Base-by-base conservation (phyloP, 345 rosid genomes). In the Boechera divaricarpa region DNA sequence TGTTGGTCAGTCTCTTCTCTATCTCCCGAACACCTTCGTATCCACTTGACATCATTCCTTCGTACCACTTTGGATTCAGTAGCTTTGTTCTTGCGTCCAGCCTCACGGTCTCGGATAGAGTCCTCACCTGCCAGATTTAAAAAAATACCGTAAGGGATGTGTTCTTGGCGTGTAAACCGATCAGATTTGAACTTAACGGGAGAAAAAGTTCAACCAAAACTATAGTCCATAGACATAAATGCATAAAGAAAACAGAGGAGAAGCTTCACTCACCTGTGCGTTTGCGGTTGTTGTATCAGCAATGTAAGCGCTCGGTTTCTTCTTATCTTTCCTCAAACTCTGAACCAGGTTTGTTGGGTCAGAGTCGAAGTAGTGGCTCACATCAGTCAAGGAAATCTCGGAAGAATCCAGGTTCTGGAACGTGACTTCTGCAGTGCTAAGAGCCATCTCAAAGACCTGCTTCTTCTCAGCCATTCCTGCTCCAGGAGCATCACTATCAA, bases 361-460 rank as follows among this genome's bases (percentile, higher is more conserved):
- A 1, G 98, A 92, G 56, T 95, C 98, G 2, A 95, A 92, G 89
- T 95, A 95, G 59, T 95, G 99, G 80, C 98, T 95, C 56, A 95
- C 99, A 77, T 95, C 99, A 61, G 99, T 95, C 42, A 95, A 88
- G 0, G 97, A 95, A 69, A 92, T 95, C 81, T 92, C 99, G 0
- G 99, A 95, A 10, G 99, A 92, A 75, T 95, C 99, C 1, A 95
- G 91, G 83, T 95, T 95, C 77, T 95, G 99, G 87, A 95, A 92
- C 15, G 99, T 95, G 68, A 97, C 97, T 28, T 95, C 99, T 41
- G 98, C 98, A 44, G 98, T 91, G 87, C 93, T 83, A 18, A 92
- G 81, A 67, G 97, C 97, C 99, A 92, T 91, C 86, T 92, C 94
- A 47, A 95, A 95, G 79, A 95, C 98, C 75, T 92, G 72, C 39